Conservation (phyloP, 345 rosid species). For the Chamaenerion angustifolium region DNA sequence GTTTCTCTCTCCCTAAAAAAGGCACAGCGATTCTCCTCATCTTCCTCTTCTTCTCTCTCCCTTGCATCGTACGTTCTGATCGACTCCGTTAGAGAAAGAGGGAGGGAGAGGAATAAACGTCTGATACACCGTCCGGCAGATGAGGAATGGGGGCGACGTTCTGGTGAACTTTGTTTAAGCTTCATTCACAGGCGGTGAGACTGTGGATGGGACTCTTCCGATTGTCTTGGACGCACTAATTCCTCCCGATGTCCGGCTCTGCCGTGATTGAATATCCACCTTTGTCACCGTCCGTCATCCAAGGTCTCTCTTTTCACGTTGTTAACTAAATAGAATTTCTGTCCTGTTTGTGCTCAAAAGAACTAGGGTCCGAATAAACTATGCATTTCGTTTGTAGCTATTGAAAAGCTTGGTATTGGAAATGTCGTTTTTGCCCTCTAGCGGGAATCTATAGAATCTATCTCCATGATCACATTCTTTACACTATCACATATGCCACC, state of each 20-base stretch:
- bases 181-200: not conserved
- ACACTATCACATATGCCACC: too few relatives aligned
- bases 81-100: not conserved
- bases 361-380: conserved; percentile 1
- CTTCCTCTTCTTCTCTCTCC: conserved; percentile 2
- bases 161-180: not conserved
- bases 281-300: conserved; percentile 32
- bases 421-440: conserved; percentile 1
- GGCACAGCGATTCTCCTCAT: not conserved
- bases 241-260: conserved; percentile 40
- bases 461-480: not conserved
- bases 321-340: conserved; percentile 2
- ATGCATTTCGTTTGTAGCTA: not conserved
- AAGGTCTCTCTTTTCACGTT: conserved; percentile 7
- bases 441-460: not conserved
- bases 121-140: not conserved
- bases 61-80: conserved; percentile 1
- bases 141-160: conserved; percentile 1
- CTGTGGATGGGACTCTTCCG: conserved; percentile 2
- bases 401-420: not conserved
- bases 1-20: not conserved
- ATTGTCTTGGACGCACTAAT: conserved; percentile 72
- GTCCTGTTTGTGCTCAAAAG: not conserved
- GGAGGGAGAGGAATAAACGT: not conserved
- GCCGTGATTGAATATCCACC: conserved; percentile 35